A percentile compares a stretch with the other conserved stretches of the same genome.
Evolutionary conservation across 2,329 filamentous ascomycete species (phyloP).

Genomic region (Sclerotinia glacialis): DNA sequence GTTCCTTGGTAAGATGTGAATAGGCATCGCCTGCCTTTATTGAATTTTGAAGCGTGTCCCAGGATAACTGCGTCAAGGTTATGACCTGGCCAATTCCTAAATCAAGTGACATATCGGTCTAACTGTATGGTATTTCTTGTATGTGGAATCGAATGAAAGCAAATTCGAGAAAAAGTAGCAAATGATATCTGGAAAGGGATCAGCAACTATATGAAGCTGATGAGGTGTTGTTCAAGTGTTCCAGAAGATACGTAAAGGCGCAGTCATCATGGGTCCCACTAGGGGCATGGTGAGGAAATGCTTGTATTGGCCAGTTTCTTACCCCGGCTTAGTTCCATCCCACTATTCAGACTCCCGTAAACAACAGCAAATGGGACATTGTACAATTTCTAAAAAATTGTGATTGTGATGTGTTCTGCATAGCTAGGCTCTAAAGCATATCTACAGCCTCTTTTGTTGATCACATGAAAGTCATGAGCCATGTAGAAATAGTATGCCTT

Average conservation of each 20-base stretch:
- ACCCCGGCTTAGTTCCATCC: neutral
- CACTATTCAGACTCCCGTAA: neutral
- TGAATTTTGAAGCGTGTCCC: neutral
- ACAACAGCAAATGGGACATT: neutral
- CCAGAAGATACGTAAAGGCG: neutral
- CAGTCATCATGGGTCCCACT: neutral
- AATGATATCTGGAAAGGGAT: neutral
- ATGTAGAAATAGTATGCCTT: neutral
- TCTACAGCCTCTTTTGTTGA: neutral
- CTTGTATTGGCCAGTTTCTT: neutral
- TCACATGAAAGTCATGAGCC: neutral
- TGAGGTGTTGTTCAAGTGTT: neutral
- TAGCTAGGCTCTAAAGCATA: neutral
- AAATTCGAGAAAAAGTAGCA: neutral
- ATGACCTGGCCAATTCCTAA: neutral
- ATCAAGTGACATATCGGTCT: neutral
- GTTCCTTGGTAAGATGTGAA: neutral
- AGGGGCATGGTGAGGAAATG: neutral
- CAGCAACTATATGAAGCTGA: neutral
- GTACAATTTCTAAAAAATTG: neutral
- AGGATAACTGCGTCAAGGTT: neutral
- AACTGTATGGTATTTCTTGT: neutral
- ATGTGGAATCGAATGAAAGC: neutral
- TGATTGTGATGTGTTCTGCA: neutral
- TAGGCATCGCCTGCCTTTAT: neutral